Base-by-base conservation (phyloP, 2,329 filamentous ascomycete species). In the Neocatenulostroma microsporum region DNA sequence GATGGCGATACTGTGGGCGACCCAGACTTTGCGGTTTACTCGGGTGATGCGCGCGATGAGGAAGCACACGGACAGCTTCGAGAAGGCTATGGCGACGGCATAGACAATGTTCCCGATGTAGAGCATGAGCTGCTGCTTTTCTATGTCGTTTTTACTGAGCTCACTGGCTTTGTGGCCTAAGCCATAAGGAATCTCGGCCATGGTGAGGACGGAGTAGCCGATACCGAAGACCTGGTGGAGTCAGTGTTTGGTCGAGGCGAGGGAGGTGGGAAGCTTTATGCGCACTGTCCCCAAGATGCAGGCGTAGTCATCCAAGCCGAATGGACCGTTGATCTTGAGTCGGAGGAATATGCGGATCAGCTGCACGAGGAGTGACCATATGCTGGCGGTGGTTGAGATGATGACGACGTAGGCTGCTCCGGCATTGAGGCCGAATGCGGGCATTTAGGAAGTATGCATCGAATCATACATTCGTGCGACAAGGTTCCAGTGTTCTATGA, bases 311-410 rank as follows among this genome's bases (percentile, higher is more conserved):
- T 57, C 54, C 27, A 37, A 47, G 9, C 53, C 49, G 11, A 55
- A 44, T 0, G 54, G 54, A 1, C 52, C 53, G 21, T 53, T 55
- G 45, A 57, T 45, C 32, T 43, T 49, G 3, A 44, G 18, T 11
- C 54, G 48, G 9, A 56, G 44, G 43, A 52, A 54, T 2, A 50
- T 14, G 5, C 54, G 51, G 26, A 56, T 47, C 7, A 37, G n/a
- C 29, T 50, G 50, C 18, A 48, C 44, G 15, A 53, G 35, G 12
- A 46, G 28, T 1, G 50, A 44, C 47, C 45, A 55, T 28, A 47
- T 32, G 20, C 47, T 37, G 13, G 36, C 48, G 4, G 51, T 53
- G 13, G 39, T 18, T 18, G 39, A 41, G 30, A 45, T 42, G 31
- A 55, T 46, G 29, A 50, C 34, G 30, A 55, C 40, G 31, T 41